Percentiles rank a stretch among this genome's conserved stretches.
Evolutionary conservation across 441 rosid genomes (phyloP).

Genomic region (Mallotus japonicus): DNA sequence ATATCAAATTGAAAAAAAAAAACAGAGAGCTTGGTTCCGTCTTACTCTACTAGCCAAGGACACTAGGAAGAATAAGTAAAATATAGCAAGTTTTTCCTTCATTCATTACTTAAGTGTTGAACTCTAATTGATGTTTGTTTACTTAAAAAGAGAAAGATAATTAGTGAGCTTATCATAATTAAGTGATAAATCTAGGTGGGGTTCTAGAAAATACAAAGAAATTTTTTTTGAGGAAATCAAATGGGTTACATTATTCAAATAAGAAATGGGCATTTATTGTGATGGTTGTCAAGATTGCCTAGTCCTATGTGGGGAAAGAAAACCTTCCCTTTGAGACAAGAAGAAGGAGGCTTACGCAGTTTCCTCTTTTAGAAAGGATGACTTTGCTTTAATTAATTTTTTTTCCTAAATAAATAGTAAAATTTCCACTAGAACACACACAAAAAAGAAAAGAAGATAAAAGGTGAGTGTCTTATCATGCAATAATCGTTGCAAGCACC

Average conservation of each 20-base stretch:
- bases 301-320: slow-evolving; percentile 17
- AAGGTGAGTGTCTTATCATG: slow-evolving; percentile 17
- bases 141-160: slow-evolving; percentile 1
- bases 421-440: background rate
- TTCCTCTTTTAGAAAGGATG: slow-evolving; percentile 25
- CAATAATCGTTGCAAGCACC: slow-evolving; percentile 9
- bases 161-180: background rate
- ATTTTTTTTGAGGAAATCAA: background rate
- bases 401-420: background rate
- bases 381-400: background rate
- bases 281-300: slow-evolving; percentile 25
- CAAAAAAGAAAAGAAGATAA: slow-evolving; percentile 3
- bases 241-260: slow-evolving; percentile 13
- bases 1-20: too few species aligned
- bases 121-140: background rate
- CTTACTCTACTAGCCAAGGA: too few species aligned
- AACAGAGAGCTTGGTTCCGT: too few species aligned
- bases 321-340: slow-evolving; percentile 17
- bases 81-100: slow-evolving; percentile 4
- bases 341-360: slow-evolving; percentile 7
- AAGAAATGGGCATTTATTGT: slow-evolving; percentile 15
- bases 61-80: too few species aligned
- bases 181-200: background rate
- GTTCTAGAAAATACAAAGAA: background rate
- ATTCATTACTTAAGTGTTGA: background rate